Conservation (phyloP, 2,329 filamentous ascomycete genomes). For the Fonsecaea erecta region DNA sequence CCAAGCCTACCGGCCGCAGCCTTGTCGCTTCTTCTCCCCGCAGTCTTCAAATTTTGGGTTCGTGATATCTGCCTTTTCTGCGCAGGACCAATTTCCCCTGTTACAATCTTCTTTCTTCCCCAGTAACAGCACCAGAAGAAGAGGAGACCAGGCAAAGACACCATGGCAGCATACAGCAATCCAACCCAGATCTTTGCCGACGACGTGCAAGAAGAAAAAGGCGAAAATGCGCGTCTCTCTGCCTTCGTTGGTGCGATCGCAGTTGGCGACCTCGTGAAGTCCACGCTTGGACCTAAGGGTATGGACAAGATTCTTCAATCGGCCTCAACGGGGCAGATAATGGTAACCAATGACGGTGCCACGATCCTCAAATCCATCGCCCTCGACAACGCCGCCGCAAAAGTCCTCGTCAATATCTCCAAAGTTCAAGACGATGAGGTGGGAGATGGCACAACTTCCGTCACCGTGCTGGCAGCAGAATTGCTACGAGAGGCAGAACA, state of each 20-base stretch:
- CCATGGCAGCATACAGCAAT: conserved; percentile 52
- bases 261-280: conserved; percentile 96
- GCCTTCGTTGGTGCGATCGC: conserved; percentile 98
- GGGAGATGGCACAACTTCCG: conserved; percentile 97
- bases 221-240: conserved; percentile 97
- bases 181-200: conserved; percentile 98
- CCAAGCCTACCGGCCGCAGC: conserved; percentile 3
- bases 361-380: conserved; percentile 98
- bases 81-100: neutral
- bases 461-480: conserved; percentile 92
- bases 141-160: neutral
- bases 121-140: neutral
- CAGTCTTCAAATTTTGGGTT: conserved; percentile 13
- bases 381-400: conserved; percentile 96
- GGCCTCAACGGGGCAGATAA: conserved; percentile 92
- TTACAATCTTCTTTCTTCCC: neutral
- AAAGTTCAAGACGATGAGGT: conserved; percentile 99
- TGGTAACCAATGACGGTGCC: conserved; percentile 98
- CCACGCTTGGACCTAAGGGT: conserved; percentile 93
- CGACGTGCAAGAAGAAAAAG: conserved; percentile 96
- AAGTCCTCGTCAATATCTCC: conserved; percentile 98
- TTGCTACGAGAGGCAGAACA: conserved; percentile 95
- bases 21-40: conserved; percentile 5
- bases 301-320: conserved; percentile 99
- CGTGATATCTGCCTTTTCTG: neutral